Base-by-base conservation (phyloP, 169 alveolate species). In the Plasmodium chabaudi region DNA sequence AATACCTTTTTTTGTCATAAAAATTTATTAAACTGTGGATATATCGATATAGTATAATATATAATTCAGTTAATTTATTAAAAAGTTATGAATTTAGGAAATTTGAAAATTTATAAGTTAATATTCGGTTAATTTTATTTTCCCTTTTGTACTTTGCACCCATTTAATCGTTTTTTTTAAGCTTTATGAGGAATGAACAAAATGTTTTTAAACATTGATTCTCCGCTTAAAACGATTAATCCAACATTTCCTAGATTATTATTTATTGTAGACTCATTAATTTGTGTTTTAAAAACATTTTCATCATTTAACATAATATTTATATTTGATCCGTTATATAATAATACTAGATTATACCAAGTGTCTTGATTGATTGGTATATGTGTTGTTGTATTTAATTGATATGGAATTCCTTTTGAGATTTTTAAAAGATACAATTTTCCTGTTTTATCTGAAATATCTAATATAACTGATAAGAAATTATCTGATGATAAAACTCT, bases 391-490 rank as follows among this genome's bases (percentile, higher is more conserved):
- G 91, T 56, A 39, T 42, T 46, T 70, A 86, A 73, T 47, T 86
- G 91, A 56, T 69, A 86, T 12, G 91, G 91, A 57, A 86, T 71
- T 57, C 91, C 91, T 19, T 86, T 71, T 12, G 69, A 46, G 17
- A 86, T 86, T 86, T 86, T 86, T 39, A 86, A 44, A 51, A 86
- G 75, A 86, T 86, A 86, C 27, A 86, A 7, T 70, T 86, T 69
- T 15, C 91, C 91, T n/a, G 19, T 42, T 23, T 44, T 15, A 17
- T 71, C 44, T 13, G 87, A 44, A 49, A 63, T 71, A 42, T 86
- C 91, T 64, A 86, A 23, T 86, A 86, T 86, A 23, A 86, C 59
- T 9, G 91, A 86, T 86, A 86, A 70, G 67, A 86, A 86, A 57
- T 86, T 74, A 51, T 70, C 65, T 23, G 86, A 19, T 15, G 87